phyloP scores from a whole-genome alignment of 805 yeast genomes.

The Helenozyma rhizophorensis region DNA sequence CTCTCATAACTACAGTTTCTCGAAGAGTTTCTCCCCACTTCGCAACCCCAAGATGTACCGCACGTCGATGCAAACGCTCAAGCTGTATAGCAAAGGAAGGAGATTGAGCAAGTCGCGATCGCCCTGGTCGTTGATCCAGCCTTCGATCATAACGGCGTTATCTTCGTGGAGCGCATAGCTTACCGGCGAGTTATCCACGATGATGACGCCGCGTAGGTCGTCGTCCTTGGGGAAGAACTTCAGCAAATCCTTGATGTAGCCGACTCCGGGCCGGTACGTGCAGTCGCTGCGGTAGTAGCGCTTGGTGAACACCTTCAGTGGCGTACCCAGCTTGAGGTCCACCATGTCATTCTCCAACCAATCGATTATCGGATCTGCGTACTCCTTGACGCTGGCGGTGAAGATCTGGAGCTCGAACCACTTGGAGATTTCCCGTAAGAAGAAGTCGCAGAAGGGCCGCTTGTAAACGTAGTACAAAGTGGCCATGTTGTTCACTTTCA shows the following conservation, averaged over 20 bases:
- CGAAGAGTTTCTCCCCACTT: constrained; percentile 64
- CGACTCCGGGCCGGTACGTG: constrained; percentile 69
- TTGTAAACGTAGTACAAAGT: constrained; percentile 87
- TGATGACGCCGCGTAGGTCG: constrained; percentile 65
- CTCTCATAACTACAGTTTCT: constrained; percentile 15
- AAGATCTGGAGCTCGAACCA: constrained; percentile 91
- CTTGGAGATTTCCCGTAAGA: constrained; percentile 67
- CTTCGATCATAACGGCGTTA: constrained; percentile 91
- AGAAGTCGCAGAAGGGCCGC: constrained; percentile 86
- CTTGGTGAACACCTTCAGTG: constrained; percentile 40
- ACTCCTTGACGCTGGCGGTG: constrained; percentile 91
- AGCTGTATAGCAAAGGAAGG: constrained; percentile 71
- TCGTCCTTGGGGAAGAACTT: constrained; percentile 53
- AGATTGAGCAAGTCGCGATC: constrained; percentile 80
- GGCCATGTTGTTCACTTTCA: constrained; percentile 61
- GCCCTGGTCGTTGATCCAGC: constrained; percentile 96
- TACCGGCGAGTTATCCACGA: constrained; percentile 90
- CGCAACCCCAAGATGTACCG: constrained; percentile 71
- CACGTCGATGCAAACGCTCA: constrained; percentile 81
- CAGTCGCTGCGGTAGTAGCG: constrained; percentile 81
- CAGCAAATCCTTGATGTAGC: constrained; percentile 60
- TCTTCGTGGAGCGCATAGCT: constrained; percentile 79
- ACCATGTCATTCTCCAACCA: constrained; percentile 69
- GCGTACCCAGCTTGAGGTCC: constrained; percentile 10
- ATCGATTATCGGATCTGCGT: constrained; percentile 96